phyloP scores from a whole-genome alignment of 352 stramenopile species.

The Phytophthora ramorum region DNA sequence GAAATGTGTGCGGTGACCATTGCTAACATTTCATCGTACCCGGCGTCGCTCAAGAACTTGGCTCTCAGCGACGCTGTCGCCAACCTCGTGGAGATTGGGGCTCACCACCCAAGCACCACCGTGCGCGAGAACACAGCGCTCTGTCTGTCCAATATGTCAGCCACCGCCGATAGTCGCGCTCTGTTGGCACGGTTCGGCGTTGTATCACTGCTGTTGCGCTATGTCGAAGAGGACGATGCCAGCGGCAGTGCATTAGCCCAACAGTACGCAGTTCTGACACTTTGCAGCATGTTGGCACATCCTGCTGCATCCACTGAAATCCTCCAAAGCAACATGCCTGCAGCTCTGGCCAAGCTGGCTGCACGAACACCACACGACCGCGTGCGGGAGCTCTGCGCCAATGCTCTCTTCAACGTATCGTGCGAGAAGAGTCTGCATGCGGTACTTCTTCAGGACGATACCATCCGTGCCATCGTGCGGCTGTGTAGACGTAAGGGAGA shows the following conservation, averaged over 20 bases:
- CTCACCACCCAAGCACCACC: constrained; percentile 45
- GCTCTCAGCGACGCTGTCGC: constrained; percentile 68
- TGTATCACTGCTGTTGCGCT: constrained; percentile 73
- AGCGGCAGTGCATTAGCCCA: constrained; percentile 50
- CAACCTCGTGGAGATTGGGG: constrained; percentile 68
- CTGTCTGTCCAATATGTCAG: constrained; percentile 78
- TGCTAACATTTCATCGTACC: constrained; percentile 78
- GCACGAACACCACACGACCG: constrained; percentile 50
- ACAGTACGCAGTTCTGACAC: constrained; percentile 71
- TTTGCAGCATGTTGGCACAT: constrained; percentile 75
- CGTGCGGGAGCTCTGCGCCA: constrained; percentile 74
- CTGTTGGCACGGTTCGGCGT: constrained; percentile 70
- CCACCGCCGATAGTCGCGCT: constrained; percentile 61
- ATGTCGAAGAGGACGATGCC: constrained; percentile 58
- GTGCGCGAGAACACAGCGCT: constrained; percentile 82
- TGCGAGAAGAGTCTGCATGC: constrained; percentile 71
- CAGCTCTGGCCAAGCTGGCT: constrained; percentile 58
- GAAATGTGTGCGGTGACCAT: constrained; percentile 79
- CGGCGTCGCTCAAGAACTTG: constrained; percentile 68
- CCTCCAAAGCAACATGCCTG: constrained; percentile 71
- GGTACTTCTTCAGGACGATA: constrained; percentile 75
- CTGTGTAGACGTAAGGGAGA: constrained; percentile 70
- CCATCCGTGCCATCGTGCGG: constrained; percentile 71
- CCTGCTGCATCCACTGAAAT: constrained; percentile 64
- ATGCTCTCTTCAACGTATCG: constrained; percentile 85